Evolutionary conservation across 257 asterid species (phyloP), one percentile per base, ranked within the genome.

Genomic region (Jacaranda mimosifolia): DNA sequence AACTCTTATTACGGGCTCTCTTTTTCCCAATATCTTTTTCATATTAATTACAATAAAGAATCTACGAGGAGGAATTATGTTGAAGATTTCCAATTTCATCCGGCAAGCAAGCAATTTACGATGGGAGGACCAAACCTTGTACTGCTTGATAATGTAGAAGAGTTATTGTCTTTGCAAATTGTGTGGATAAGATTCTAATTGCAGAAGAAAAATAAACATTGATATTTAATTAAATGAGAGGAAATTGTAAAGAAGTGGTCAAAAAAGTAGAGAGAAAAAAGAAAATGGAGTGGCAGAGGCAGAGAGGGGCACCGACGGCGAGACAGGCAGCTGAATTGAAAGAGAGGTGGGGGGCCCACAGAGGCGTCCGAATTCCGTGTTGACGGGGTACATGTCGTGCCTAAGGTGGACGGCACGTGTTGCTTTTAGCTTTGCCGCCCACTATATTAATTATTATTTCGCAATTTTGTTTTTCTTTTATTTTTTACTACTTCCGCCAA

Each of bases 301-400:
- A 56, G 74, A 17, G 6, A n/a, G 70, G 65, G 18, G 72, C 73
- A 63, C 85, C 86, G 89, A 78, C 86, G 83, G 81, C 73, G 58
- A 42, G 78, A 60, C 42, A 46, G 75, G 73, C 19, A 66, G 80
- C 53, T 65, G 72, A 72, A 70, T 68, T 71, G 74, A 72, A 72
- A 69, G 40, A 19, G 73, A 17, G 40, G 57, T 6, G 45, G 5
- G 53, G 90, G 87, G 55, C 80, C 87, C 83, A 79, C 64, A 19
- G 18, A 59, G 62, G 46, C 19, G 71, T 79, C 73, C 80, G 86
- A 72, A 75, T 81, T 72, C 89, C 94, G 91, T 83, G 92, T 91
- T 83, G 89, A 89, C 92, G 84, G 86, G 91, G 88, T 83, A 80
- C 89, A 85, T 86, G 92, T 91, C 85, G 77, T 80, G 82, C 83